Conservation (phyloP, 768 basidiomycete genomes). For the Lactifluus subvellereus region DNA sequence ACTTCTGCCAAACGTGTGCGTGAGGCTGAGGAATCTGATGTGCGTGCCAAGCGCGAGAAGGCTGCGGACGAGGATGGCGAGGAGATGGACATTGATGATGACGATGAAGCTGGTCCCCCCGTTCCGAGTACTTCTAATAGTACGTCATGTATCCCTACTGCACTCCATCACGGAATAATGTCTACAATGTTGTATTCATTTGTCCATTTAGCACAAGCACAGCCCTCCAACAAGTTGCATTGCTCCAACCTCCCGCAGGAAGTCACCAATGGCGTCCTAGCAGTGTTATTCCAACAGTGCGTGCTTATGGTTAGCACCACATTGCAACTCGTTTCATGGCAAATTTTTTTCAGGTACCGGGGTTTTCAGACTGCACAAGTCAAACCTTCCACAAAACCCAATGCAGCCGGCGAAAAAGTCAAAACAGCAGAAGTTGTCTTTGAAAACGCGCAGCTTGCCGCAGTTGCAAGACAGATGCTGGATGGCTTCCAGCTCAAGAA, state of each 20-base stretch:
- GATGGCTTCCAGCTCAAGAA: conserved; percentile 86
- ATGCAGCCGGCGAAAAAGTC: conserved; percentile 54
- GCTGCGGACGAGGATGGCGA: conserved; percentile 66
- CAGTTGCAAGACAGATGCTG: conserved; percentile 72
- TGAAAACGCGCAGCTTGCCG: conserved; percentile 67
- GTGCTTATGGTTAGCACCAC: conserved; percentile 32
- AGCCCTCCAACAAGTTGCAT: conserved; percentile 40
- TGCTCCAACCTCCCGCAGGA: conserved; percentile 89
- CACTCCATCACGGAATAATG: conserved; percentile 2
- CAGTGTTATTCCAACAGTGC: conserved; percentile 88
- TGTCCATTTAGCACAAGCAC: conserved; percentile 43
- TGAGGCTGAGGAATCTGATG: conserved; percentile 51
- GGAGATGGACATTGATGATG: conserved; percentile 94
- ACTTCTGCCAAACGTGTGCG: conserved; percentile 55
- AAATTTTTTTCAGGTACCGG: conserved; percentile 53
- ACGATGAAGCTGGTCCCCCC: conserved; percentile 48
- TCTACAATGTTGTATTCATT: conserved; percentile 25
- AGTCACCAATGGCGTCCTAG: conserved; percentile 80
- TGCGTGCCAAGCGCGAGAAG: conserved; percentile 49
- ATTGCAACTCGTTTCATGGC: background rate
- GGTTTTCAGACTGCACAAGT: conserved; percentile 74
- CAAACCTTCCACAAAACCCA: conserved; percentile 61
- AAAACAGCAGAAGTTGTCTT: conserved; percentile 82
- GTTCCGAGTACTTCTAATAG: conserved; percentile 35
- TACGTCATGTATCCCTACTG: conserved; percentile 35